Base-by-base conservation (phyloP, 805 yeast species). In the Clavispora phyllophila region DNA sequence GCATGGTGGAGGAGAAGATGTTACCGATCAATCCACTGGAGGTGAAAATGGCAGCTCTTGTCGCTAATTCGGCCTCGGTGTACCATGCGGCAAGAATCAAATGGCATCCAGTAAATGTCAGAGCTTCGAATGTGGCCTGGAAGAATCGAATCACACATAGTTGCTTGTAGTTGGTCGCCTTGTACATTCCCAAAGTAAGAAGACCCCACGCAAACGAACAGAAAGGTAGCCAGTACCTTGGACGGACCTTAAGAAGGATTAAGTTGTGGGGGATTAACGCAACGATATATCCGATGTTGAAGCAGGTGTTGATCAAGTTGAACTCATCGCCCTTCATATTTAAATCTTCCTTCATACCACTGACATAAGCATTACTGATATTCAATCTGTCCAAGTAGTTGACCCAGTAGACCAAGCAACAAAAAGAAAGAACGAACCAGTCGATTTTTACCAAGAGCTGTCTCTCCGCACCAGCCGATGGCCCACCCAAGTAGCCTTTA, bases 251-350 rank as follows among this genome's bases (percentile, higher is more conserved):
- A 44, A 78, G 56, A 15, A 78, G 56, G 27, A 78, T 66, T 48
- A 81, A 47, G 49, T 81, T 80, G 51, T 79, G 73, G 2, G 89
- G 89, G 28, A 82, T 59, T 70, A 79, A 75, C 8, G 80, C 81
- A 15, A 82, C 65, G 24, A 76, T 73, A 55, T 79, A 79, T 3
- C 88, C 89, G 8, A 78, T 70, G 18, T 75, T 78, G 58, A 78
- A 81, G 40, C 76, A 70, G 0, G 84, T 78, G 45, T 74, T 76
- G 40, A 79, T 65, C 32, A 74, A 46, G 53, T 79, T 78, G 47
- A 68, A 72, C 43, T 79, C 72, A 44, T 74, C 60, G 10, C 80
- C 79, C 32, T 54, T 29, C 67, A 78, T 63, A 3, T 61, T 49
- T 43, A 78, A 50, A 41, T 75, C 84, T 43, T 78, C 79, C 49